Percentiles rank a stretch among this genome's conserved stretches.
Conservation (phyloP, 2,329 filamentous ascomycete species). For the Aureobasidium musti region DNA sequence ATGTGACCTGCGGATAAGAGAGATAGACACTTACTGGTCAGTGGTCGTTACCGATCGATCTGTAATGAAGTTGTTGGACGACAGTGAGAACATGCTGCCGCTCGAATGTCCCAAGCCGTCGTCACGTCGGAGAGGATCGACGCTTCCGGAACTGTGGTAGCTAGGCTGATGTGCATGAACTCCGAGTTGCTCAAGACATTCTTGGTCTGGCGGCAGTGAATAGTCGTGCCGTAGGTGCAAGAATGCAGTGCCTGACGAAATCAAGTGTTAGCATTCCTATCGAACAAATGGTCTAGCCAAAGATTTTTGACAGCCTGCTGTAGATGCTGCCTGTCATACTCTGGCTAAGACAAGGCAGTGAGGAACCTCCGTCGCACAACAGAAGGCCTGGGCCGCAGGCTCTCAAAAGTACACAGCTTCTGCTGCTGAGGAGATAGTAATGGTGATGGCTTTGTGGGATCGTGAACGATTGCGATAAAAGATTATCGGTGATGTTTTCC, state of each 20-base stretch:
- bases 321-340: not conserved
- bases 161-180: constrained; percentile 50
- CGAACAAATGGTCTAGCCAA: not conserved
- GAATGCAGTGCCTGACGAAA: constrained; percentile 21
- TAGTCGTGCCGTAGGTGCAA: constrained; percentile 26
- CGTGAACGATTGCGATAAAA: not conserved
- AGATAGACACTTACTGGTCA: constrained; percentile 38
- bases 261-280: not conserved
- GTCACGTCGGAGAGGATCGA: constrained; percentile 56
- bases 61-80: constrained; percentile 28
- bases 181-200: constrained; percentile 50
- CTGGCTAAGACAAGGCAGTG: constrained; percentile 1
- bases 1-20: constrained; percentile 14
- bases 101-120: constrained; percentile 51
- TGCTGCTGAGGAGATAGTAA: not conserved
- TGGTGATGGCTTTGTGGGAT: not conserved
- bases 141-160: constrained; percentile 46
- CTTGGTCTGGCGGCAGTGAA: constrained; percentile 40
- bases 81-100: constrained; percentile 48
- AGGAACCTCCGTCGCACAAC: not conserved
- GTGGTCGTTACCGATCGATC: constrained; percentile 44
- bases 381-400: not conserved
- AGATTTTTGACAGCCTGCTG: not conserved
- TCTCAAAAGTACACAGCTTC: not conserved
- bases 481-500: not conserved